Percentiles rank a stretch among this genome's conserved stretches.
Evolutionary conservation across 2,329 filamentous ascomycete species (phyloP).

Genomic region (Aspergillus uvarum): DNA sequence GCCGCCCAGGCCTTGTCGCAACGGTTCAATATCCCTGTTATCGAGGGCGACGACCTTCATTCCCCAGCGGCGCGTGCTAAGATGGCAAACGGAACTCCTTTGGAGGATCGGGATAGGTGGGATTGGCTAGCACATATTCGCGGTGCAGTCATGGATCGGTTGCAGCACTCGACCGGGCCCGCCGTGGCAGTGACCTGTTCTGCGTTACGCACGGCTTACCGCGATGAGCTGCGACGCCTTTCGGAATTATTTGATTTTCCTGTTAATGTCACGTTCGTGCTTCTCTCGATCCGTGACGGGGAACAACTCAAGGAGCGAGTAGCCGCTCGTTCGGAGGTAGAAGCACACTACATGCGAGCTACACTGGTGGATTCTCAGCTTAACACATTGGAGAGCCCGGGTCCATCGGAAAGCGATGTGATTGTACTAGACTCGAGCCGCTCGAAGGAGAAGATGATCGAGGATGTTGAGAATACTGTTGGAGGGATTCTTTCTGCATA

Average conservation of each 20-base stretch:
- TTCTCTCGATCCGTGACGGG: constrained; percentile 26
- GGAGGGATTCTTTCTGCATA: background rate
- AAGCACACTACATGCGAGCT: constrained; percentile 57
- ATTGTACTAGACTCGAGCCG: constrained; percentile 15
- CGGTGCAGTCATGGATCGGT: constrained; percentile 21
- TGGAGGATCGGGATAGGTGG: constrained; percentile 55
- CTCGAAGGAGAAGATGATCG: constrained; percentile 11
- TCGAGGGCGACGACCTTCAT: constrained; percentile 56
- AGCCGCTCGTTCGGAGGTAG: constrained; percentile 31
- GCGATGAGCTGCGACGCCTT: constrained; percentile 52
- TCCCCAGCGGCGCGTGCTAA: constrained; percentile 52
- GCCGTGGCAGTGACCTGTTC: constrained; percentile 55
- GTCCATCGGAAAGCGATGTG: constrained; percentile 37
- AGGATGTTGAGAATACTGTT: constrained; percentile 8
- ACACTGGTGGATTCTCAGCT: constrained; percentile 56
- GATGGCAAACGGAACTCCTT: constrained; percentile 51
- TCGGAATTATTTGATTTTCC: constrained; percentile 21
- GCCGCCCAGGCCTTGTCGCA: constrained; percentile 49
- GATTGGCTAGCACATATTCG: constrained; percentile 48
- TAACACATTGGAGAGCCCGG: constrained; percentile 49
- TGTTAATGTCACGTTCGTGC: constrained; percentile 40
- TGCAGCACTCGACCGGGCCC: constrained; percentile 11
- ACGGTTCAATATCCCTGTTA: constrained; percentile 30
- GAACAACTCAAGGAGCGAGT: constrained; percentile 49
- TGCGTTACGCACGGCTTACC: constrained; percentile 54